These are phyloP conservation scores for Musa beccarii DNA, from an alignment of 176 grass and related monocot genomes.

Conservation along the genomic window DNA sequence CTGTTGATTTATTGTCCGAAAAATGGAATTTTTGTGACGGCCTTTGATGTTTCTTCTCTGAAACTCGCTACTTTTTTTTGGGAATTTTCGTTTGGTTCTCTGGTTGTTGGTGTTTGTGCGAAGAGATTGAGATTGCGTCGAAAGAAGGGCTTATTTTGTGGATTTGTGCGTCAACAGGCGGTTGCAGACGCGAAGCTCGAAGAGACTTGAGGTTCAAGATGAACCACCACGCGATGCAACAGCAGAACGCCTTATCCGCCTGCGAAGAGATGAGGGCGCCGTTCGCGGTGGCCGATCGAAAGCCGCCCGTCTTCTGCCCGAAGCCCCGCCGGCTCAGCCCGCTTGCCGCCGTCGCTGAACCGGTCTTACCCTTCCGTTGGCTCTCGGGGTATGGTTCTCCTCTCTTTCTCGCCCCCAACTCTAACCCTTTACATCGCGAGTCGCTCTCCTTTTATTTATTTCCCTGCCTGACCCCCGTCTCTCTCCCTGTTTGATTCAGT, in stretches of 20 bases:
- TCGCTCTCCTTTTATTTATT: neutral
- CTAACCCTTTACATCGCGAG: neutral
- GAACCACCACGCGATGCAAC: slow-evolving; percentile 7
- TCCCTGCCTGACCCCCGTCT: neutral
- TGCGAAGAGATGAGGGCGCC: slow-evolving; percentile 7
- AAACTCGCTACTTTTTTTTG: no score
- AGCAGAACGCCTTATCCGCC: slow-evolving; percentile 5
- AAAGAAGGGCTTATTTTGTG: no score
- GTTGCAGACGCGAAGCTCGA: neutral
- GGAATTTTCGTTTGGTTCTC: neutral
- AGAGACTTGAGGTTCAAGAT: neutral
- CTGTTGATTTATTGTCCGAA: neutral
- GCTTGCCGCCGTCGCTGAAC: neutral
- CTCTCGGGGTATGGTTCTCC: neutral
- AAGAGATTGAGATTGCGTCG: neutral
- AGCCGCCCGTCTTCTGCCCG: slow-evolving; percentile 14
- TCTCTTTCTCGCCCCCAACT: neutral
- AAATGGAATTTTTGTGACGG: no score
- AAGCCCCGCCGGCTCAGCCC: slow-evolving; percentile 21
- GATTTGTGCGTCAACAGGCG: neutral
- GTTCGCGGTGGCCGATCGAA: slow-evolving; percentile 2
- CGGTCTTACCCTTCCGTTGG: slow-evolving; percentile 6
- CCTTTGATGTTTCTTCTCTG: no score
- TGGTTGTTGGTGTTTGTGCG: neutral
- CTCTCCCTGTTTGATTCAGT: neutral